These are phyloP conservation scores for Pelargonium nanum DNA, from an alignment of 345 rosid genomes.

Conservation along the genomic window DNA sequence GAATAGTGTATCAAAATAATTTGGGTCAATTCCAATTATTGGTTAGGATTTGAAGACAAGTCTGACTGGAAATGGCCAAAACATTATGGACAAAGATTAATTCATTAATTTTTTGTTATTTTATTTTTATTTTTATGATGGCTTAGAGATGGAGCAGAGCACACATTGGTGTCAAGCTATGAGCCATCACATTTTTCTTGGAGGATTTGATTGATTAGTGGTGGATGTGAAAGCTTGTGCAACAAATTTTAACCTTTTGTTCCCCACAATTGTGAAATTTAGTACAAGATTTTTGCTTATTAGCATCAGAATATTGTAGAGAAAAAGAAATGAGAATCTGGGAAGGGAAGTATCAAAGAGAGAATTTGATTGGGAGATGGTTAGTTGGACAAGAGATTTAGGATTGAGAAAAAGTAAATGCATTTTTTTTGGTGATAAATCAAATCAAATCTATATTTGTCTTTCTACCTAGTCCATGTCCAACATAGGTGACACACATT, in stretches of 20 bases:
- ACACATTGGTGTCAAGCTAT: background rate
- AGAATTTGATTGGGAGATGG: conserved; percentile 1
- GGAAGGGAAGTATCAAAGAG: background rate
- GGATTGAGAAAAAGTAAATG: background rate
- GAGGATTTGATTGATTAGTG: background rate
- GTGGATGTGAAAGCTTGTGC: background rate
- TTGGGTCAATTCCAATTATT: background rate
- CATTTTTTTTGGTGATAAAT: background rate
- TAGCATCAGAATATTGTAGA: background rate
- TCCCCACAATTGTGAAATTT: background rate
- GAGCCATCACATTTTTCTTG: background rate
- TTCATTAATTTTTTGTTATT: no score
- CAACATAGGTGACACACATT: no score
- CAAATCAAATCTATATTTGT: no score
- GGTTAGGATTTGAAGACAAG: no score
- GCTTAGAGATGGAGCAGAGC: background rate
- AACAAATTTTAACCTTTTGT: background rate
- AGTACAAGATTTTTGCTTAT: background rate
- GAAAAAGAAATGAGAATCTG: background rate
- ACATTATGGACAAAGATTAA: no score
- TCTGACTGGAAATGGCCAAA: no score
- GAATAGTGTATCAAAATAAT: background rate
- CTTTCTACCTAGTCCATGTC: no score
- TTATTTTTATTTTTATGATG: no score
- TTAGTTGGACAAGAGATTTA: background rate